A percentile compares a stretch with the other conserved stretches of the same genome.
phyloP scores from a whole-genome alignment of 2,329 filamentous ascomycete genomes.

The Emydomyces testavorans region DNA sequence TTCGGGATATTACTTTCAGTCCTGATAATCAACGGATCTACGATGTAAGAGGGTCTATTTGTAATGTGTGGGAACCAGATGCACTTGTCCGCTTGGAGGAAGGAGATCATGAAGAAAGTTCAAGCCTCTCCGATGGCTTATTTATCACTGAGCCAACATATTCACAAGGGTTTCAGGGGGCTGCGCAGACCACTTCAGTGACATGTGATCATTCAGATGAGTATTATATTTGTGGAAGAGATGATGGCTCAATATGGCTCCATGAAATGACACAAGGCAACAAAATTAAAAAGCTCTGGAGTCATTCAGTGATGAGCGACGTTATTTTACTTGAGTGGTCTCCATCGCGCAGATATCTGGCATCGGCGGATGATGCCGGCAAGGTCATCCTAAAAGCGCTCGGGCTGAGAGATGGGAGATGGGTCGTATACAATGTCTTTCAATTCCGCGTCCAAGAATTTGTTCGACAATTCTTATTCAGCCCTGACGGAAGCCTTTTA shows the following conservation, averaged over 20 bases:
- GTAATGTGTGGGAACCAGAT: conserved; percentile 25
- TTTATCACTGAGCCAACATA: not conserved
- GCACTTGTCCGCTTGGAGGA: conserved; percentile 18
- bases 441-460: conserved; percentile 4
- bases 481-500: conserved; percentile 5
- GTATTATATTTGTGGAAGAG: conserved; percentile 20
- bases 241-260: conserved; percentile 18
- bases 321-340: conserved; percentile 13
- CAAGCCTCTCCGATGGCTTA: not conserved
- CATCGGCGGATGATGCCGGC: conserved; percentile 9
- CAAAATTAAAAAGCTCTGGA: conserved; percentile 9
- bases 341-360: conserved; percentile 15
- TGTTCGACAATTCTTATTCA: conserved; percentile 11
- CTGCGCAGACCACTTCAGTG: not conserved
- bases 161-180: not conserved
- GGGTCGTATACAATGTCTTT: conserved; percentile 11
- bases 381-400: conserved; percentile 12
- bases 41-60: conserved; percentile 20
- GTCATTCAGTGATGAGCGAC: not conserved
- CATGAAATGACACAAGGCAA: conserved; percentile 10
- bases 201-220: not conserved
- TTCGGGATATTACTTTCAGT: conserved; percentile 21
- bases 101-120: conserved; percentile 12
- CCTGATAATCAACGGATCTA: conserved; percentile 22
- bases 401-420: not conserved